phyloP scores from a whole-genome alignment of 768 basidiomycete genomes.

The Hirschioporus abietinus region DNA sequence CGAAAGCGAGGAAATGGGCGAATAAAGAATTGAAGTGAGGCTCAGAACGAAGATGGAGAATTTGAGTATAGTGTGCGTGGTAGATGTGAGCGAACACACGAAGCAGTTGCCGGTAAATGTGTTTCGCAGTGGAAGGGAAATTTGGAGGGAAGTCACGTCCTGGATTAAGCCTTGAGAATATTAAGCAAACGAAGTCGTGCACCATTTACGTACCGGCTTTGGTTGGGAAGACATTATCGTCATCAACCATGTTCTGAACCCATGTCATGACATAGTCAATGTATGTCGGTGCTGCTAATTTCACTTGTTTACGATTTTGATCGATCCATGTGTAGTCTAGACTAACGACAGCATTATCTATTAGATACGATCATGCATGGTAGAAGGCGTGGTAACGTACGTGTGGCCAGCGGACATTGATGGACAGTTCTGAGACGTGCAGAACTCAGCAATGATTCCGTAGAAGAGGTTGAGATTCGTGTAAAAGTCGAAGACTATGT shows the following conservation, averaged over 20 bases:
- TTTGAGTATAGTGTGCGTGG: slow-evolving; percentile 86
- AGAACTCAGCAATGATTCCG: slow-evolving; percentile 88
- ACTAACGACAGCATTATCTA: slow-evolving; percentile 32
- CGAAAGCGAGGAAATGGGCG: slow-evolving; percentile 96
- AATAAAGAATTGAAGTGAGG: slow-evolving; percentile 97
- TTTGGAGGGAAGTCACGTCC: slow-evolving; percentile 82
- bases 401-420: slow-evolving; percentile 86
- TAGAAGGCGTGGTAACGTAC: slow-evolving; percentile 41
- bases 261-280: slow-evolving; percentile 98
- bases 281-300: slow-evolving; percentile 90
- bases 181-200: slow-evolving; percentile 6
- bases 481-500: slow-evolving; percentile 91
- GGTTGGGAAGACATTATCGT: slow-evolving; percentile 92
- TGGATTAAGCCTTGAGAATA: slow-evolving; percentile 27
- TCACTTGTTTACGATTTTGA: slow-evolving; percentile 81
- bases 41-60: slow-evolving; percentile 89
- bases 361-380: background rate
- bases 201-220: slow-evolving; percentile 69
- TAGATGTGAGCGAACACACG: slow-evolving; percentile 98
- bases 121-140: slow-evolving; percentile 87
- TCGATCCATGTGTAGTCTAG: slow-evolving; percentile 95
- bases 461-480: slow-evolving; percentile 97
- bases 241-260: slow-evolving; percentile 90
- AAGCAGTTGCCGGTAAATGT: slow-evolving; percentile 94
- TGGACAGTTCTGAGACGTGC: slow-evolving; percentile 85